Percentiles rank a stretch among this genome's conserved stretches.
phyloP scores from a whole-genome alignment of 2,329 filamentous ascomycete genomes.

The Dactylellina drechsleri region DNA sequence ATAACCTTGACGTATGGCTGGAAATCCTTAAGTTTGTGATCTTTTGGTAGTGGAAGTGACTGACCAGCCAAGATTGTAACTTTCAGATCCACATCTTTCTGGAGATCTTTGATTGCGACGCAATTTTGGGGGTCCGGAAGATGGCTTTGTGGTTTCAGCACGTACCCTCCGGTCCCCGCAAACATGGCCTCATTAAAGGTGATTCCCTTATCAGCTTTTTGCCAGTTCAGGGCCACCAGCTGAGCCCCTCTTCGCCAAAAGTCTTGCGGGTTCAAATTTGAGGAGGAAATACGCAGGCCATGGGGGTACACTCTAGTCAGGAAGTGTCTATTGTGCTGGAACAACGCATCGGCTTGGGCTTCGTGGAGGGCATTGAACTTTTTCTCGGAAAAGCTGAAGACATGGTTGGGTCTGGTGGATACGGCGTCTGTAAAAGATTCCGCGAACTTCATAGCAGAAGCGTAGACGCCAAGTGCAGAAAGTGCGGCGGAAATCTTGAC shows the following conservation, averaged over 20 bases:
- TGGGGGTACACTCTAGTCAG: constrained; percentile 76
- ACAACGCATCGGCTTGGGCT: constrained; percentile 66
- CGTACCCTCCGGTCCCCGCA: constrained; percentile 69
- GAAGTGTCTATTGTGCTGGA: constrained; percentile 71
- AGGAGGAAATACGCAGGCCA: constrained; percentile 71
- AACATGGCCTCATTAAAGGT: constrained; percentile 78
- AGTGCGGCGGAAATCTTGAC: constrained; percentile 57
- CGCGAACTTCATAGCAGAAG: constrained; percentile 57
- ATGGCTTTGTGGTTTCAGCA: constrained; percentile 71
- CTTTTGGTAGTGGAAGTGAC: constrained; percentile 67
- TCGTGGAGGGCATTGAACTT: constrained; percentile 69
- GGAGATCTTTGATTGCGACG: constrained; percentile 21
- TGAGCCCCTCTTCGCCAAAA: constrained; percentile 74
- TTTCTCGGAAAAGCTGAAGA: constrained; percentile 73
- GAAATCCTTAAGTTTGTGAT: constrained; percentile 67
- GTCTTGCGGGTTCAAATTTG: constrained; percentile 72
- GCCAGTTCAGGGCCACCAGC: constrained; percentile 75
- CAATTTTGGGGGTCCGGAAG: constrained; percentile 56
- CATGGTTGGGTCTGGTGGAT: constrained; percentile 67
- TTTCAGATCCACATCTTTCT: constrained; percentile 65
- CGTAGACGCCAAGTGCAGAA: constrained; percentile 57
- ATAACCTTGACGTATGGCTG: constrained; percentile 72
- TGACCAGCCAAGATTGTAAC: constrained; percentile 71
- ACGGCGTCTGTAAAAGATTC: constrained; percentile 55
- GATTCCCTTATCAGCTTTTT: constrained; percentile 72